Evolutionary conservation across 352 stramenopile species (phyloP).

Genomic region (Pythium chondricola): DNA sequence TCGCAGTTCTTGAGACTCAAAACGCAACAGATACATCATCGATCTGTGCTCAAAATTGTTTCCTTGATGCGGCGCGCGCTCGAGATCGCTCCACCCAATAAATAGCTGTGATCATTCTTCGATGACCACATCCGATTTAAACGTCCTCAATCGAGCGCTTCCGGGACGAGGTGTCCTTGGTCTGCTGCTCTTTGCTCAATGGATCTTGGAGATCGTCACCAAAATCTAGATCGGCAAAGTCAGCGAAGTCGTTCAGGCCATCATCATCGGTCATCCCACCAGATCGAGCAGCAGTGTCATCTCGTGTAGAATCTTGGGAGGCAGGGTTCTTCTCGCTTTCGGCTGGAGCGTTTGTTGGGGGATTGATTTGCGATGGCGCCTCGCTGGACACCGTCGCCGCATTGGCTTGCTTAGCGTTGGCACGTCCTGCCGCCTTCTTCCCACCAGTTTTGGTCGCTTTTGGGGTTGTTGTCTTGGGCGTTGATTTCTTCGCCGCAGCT

Average conservation of each 20-base stretch:
- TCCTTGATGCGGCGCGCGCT: no score
- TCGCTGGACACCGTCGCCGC: not conserved
- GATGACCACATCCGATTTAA: conserved; percentile 28
- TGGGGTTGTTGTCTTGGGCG: conserved; percentile 8
- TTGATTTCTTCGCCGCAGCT: conserved; percentile 8
- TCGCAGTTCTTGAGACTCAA: no score
- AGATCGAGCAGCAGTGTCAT: conserved; percentile 1
- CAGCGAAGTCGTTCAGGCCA: conserved; percentile 63
- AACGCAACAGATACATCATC: no score
- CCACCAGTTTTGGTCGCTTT: conserved; percentile 13
- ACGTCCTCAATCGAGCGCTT: conserved; percentile 67
- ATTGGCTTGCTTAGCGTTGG: conserved; percentile 8
- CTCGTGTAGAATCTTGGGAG: not conserved
- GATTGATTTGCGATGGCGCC: not conserved
- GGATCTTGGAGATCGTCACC: conserved; percentile 52
- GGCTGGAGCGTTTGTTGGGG: not conserved
- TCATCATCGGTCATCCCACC: conserved; percentile 35
- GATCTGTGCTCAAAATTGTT: no score
- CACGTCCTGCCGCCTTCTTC: conserved; percentile 12
- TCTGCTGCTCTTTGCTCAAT: conserved; percentile 33
- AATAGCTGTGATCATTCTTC: conserved; percentile 28
- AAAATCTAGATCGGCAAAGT: conserved; percentile 74
- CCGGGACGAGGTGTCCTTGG: conserved; percentile 55
- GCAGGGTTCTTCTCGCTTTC: not conserved
- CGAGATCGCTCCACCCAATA: no score